Evolutionary conservation across 371 early-diverging fungal species (phyloP).

Genomic region (Apophysomyces sp.): DNA sequence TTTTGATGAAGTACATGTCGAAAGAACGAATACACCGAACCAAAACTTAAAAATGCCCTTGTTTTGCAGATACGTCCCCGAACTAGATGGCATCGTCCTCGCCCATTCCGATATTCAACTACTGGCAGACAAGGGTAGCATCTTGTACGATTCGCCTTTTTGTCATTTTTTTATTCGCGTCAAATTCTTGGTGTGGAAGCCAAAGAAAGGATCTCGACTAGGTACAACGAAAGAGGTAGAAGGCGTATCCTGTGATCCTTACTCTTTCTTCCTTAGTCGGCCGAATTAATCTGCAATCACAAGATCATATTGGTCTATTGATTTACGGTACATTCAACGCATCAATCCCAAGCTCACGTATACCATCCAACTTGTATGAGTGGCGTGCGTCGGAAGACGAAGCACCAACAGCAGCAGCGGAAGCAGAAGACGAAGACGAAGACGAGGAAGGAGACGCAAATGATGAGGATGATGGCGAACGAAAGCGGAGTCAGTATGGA

Average conservation of each 20-base stretch:
- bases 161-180: conserved; percentile 74
- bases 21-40: no score
- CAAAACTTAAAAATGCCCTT: not conserved
- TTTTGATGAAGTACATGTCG: conserved; percentile 85
- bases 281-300: conserved; percentile 88
- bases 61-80: conserved; percentile 71
- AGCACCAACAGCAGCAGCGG: conserved; percentile 1
- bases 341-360: conserved; percentile 82
- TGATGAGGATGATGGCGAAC: conserved; percentile 15
- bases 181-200: conserved; percentile 81
- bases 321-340: conserved; percentile 94
- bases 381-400: conserved; percentile 56
- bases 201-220: conserved; percentile 65
- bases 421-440: conserved; percentile 18
- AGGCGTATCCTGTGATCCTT: not conserved
- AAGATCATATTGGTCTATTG: conserved; percentile 94
- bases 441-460: conserved; percentile 13
- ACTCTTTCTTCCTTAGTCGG: conserved; percentile 54
- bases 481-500: conserved; percentile 51
- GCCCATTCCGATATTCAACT: conserved; percentile 72
- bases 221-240: conserved; percentile 35
- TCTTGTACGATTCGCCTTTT: conserved; percentile 86
- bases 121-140: conserved; percentile 57
- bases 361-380: conserved; percentile 73
- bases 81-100: conserved; percentile 87